These are phyloP conservation scores for Yarrowia sp. DNA, from an alignment of 805 yeast genomes.

Conservation along the genomic window DNA sequence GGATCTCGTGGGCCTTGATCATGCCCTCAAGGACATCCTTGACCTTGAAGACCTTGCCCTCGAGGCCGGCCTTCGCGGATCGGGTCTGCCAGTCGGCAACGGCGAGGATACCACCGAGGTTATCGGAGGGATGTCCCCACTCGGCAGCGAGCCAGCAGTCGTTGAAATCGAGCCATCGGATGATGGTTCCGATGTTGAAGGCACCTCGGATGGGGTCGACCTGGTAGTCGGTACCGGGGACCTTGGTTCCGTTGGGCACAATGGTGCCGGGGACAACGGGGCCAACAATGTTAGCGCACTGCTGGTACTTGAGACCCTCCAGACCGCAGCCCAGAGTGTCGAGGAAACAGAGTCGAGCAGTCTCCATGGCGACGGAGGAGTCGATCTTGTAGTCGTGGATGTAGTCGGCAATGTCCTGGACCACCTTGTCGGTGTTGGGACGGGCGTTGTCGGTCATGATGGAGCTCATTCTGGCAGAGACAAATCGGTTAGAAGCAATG, in stretches of 20 bases:
- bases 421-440: slow-evolving; percentile 51
- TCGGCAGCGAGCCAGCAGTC: slow-evolving; percentile 70
- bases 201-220: slow-evolving; percentile 60
- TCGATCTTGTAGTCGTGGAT: slow-evolving; percentile 48
- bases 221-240: slow-evolving; percentile 51
- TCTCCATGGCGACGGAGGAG: slow-evolving; percentile 50
- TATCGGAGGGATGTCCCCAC: slow-evolving; percentile 68
- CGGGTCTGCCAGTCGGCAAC: slow-evolving; percentile 57
- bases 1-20: slow-evolving; percentile 65
- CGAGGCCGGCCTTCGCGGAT: slow-evolving; percentile 42
- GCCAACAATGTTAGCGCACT: slow-evolving; percentile 49
- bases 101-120: slow-evolving; percentile 57
- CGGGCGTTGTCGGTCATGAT: slow-evolving; percentile 46
- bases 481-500: slow-evolving; percentile 27
- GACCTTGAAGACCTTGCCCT: slow-evolving; percentile 47
- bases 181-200: slow-evolving; percentile 54
- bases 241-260: slow-evolving; percentile 56
- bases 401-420: slow-evolving; percentile 51
- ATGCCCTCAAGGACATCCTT: slow-evolving; percentile 53
- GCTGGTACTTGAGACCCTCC: slow-evolving; percentile 54
- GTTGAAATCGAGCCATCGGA: slow-evolving; percentile 61
- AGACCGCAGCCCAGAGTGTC: slow-evolving; percentile 62
- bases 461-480: slow-evolving; percentile 27
- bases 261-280: slow-evolving; percentile 58
- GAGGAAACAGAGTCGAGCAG: slow-evolving; percentile 54